phyloP scores from a whole-genome alignment of 2,329 filamentous ascomycete genomes.

The Triangularia setosa region DNA sequence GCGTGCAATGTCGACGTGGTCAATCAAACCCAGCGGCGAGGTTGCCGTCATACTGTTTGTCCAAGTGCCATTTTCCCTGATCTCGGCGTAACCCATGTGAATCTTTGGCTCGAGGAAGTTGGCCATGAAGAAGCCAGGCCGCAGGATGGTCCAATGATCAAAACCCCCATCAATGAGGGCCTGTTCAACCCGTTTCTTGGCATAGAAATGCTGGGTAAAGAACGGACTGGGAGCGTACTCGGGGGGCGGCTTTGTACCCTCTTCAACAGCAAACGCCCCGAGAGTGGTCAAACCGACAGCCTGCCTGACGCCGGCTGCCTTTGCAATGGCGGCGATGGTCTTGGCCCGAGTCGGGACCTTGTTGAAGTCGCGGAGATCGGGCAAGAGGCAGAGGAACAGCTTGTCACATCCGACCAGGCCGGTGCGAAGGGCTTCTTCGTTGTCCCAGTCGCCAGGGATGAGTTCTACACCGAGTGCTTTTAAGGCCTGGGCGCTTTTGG shows the following conservation, averaged over 20 bases:
- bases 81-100: constrained; percentile 32
- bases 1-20: constrained; percentile 44
- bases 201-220: constrained; percentile 29
- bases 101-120: constrained; percentile 45
- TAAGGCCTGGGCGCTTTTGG: constrained; percentile 31
- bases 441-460: constrained; percentile 33
- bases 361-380: constrained; percentile 31
- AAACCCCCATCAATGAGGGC: constrained; percentile 35
- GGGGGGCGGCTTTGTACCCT: constrained; percentile 29
- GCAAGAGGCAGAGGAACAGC: constrained; percentile 35
- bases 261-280: too few species aligned
- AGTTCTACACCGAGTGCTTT: constrained; percentile 32
- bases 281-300: constrained; percentile 36
- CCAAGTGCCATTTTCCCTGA: constrained; percentile 16
- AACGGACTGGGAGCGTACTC: constrained; percentile 26
- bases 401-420: constrained; percentile 30
- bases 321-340: constrained; percentile 35
- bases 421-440: constrained; percentile 28
- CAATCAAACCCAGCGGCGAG: constrained; percentile 38
- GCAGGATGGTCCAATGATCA: constrained; percentile 45
- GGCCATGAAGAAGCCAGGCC: constrained; percentile 49
- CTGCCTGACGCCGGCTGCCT: constrained; percentile 36
- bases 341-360: constrained; percentile 31
- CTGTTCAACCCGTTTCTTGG: constrained; percentile 42
- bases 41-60: constrained; percentile 35